phyloP scores from a whole-genome alignment of 371 early-diverging fungal species.

The Mortierella sp. region DNA sequence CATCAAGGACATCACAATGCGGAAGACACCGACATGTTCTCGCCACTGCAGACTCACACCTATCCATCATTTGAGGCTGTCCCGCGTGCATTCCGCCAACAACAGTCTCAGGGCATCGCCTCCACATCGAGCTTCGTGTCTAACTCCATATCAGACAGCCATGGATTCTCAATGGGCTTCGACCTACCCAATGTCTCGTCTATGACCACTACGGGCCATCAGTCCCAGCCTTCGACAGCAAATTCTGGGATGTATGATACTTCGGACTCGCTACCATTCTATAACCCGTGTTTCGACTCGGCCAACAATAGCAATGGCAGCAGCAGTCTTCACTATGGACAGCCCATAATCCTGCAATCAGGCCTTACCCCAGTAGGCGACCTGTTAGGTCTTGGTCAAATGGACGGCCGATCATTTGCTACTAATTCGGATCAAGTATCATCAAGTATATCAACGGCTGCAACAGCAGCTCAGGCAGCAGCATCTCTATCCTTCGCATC shows the following conservation, averaged over 20 bases:
- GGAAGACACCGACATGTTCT: slow-evolving; percentile 49
- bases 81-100: slow-evolving; percentile 27
- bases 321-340: slow-evolving; percentile 17
- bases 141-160: slow-evolving; percentile 4
- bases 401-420: slow-evolving; percentile 4
- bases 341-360: slow-evolving; percentile 30
- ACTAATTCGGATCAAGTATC: background rate
- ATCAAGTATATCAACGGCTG: background rate
- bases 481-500: background rate
- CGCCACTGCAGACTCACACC: slow-evolving; percentile 37
- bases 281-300: slow-evolving; percentile 20
- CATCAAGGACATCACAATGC: slow-evolving; percentile 11
- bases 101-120: slow-evolving; percentile 1
- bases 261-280: slow-evolving; percentile 22
- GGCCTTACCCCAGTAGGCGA: slow-evolving; percentile 38
- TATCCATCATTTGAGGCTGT: slow-evolving; percentile 40
- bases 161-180: slow-evolving; percentile 21
- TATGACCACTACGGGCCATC: background rate
- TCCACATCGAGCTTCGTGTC: slow-evolving; percentile 9
- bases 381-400: slow-evolving; percentile 32
- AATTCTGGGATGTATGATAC: slow-evolving; percentile 19
- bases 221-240: background rate
- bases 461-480: background rate
- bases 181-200: slow-evolving; percentile 21
- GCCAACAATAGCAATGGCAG: slow-evolving; percentile 14